phyloP scores from a whole-genome alignment of 2,329 filamentous ascomycete species.

The Talaromyces amestolkiae region DNA sequence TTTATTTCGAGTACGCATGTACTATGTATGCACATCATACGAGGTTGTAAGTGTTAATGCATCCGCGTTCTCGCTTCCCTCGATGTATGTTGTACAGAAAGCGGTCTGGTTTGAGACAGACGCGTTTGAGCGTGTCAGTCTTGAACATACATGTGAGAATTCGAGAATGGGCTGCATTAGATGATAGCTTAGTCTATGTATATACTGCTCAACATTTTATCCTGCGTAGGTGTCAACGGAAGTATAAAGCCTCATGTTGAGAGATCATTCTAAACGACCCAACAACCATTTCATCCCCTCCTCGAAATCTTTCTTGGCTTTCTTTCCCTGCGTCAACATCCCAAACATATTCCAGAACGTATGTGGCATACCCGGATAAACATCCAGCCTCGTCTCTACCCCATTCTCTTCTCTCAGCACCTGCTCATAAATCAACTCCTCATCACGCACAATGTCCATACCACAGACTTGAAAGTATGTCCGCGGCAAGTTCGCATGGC shows the following conservation, averaged over 20 bases:
- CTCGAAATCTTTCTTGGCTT: constrained; percentile 11
- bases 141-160: neutral
- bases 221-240: neutral
- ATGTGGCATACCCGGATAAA: constrained; percentile 36
- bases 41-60: neutral
- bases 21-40: neutral
- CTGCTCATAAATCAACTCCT: constrained; percentile 27
- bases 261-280: neutral
- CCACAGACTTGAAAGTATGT: constrained; percentile 29
- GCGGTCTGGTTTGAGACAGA: neutral
- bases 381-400: constrained; percentile 28
- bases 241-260: neutral
- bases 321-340: constrained; percentile 11
- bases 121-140: neutral
- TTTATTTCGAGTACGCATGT: neutral
- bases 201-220: neutral
- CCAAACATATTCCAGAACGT: constrained; percentile 26
- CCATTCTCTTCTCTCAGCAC: constrained; percentile 26
- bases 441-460: constrained; percentile 29
- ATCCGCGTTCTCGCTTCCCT: neutral
- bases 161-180: neutral
- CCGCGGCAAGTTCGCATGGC: constrained; percentile 28
- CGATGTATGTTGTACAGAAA: neutral
- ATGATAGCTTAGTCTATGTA: neutral
- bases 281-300: constrained; percentile 15